These are phyloP conservation scores for Candida endomychidarum DNA, from an alignment of 805 yeast species.

Conservation along the genomic window DNA sequence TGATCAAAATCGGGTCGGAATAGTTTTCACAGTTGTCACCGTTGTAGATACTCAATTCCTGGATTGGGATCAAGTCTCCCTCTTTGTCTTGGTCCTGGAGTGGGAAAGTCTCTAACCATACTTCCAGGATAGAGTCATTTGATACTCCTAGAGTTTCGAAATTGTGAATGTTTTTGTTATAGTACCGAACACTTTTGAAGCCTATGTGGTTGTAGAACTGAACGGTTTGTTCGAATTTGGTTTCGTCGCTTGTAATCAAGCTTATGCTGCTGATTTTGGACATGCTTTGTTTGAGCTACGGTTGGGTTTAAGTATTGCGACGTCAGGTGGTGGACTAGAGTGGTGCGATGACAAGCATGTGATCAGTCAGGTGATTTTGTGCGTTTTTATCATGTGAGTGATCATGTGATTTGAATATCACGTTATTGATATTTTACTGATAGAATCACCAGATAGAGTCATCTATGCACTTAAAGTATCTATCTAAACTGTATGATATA, in stretches of 20 bases:
- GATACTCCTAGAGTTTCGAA: constrained; percentile 50
- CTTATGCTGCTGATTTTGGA: constrained; percentile 50
- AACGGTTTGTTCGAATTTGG: constrained; percentile 46
- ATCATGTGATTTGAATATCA: too few species aligned
- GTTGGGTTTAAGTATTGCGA: background rate
- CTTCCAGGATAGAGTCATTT: constrained; percentile 63
- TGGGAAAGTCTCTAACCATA: constrained; percentile 74
- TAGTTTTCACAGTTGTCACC: constrained; percentile 36
- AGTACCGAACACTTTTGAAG: constrained; percentile 58
- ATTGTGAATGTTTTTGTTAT: constrained; percentile 38
- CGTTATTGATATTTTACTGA: too few species aligned
- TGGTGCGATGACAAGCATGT: background rate
- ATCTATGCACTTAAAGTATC: too few species aligned
- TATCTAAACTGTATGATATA: too few species aligned
- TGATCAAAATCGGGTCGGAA: constrained; percentile 30
- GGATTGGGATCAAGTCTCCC: constrained; percentile 42
- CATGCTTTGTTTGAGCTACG: background rate
- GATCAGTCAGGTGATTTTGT: too few species aligned
- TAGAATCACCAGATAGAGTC: background rate
- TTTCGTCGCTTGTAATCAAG: constrained; percentile 53
- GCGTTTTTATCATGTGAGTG: too few species aligned
- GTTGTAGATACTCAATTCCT: constrained; percentile 36
- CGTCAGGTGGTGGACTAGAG: background rate
- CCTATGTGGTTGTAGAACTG: constrained; percentile 63
- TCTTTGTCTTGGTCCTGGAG: constrained; percentile 34